These are phyloP conservation scores for Plasmodium cynomolgi DNA, from an alignment of 169 alveolate species.

Conservation along the genomic window DNA sequence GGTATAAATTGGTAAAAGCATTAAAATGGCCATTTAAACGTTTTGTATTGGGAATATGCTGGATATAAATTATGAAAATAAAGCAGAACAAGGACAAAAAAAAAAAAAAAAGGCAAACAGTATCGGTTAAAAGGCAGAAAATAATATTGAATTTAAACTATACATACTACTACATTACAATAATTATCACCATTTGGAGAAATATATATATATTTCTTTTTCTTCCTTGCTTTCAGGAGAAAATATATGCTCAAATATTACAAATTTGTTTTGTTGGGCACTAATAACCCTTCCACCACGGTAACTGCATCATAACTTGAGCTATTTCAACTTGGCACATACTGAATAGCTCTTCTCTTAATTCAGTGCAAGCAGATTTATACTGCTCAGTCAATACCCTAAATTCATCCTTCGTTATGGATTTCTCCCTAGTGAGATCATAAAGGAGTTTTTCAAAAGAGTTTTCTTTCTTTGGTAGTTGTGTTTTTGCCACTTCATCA, in stretches of 20 bases:
- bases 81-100: neutral
- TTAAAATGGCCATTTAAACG: neutral
- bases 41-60: neutral
- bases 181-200: neutral
- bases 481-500: neutral
- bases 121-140: neutral
- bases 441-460: neutral
- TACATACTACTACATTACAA: neutral
- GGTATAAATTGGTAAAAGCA: neutral
- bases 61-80: neutral
- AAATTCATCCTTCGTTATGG: neutral
- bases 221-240: neutral
- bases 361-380: neutral
- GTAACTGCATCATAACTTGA: conserved; percentile 1
- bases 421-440: neutral
- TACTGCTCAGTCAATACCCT: neutral
- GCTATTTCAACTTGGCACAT: conserved; percentile 15
- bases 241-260: neutral
- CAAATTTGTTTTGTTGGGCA: neutral
- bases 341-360: conserved; percentile 7
- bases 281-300: neutral
- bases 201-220: too few species aligned
- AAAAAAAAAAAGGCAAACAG: neutral
- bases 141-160: too few species aligned
- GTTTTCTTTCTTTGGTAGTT: neutral